phyloP scores from a whole-genome alignment of 2,329 filamentous ascomycete genomes.

The Simplicillium sp. region DNA sequence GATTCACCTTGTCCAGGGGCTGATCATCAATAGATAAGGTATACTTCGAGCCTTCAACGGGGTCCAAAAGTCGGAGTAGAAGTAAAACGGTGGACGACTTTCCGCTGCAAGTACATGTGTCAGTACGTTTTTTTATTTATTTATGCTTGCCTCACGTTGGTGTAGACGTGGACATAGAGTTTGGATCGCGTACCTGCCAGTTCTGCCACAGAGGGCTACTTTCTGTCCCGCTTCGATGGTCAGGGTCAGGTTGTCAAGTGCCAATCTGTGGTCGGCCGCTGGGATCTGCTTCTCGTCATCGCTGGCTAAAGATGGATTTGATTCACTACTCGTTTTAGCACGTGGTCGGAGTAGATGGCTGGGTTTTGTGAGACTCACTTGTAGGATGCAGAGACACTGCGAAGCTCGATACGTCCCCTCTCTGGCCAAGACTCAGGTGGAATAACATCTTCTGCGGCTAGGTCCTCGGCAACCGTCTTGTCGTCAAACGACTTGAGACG shows the following conservation, averaged over 20 bases:
- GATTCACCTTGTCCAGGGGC: constrained; percentile 25
- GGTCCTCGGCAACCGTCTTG: constrained; percentile 11
- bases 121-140: too few species aligned
- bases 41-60: constrained; percentile 15
- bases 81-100: constrained; percentile 33
- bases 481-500: constrained; percentile 17
- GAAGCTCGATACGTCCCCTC: constrained; percentile 18
- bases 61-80: constrained; percentile 31
- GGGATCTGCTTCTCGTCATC: background rate
- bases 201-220: constrained; percentile 26
- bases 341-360: background rate
- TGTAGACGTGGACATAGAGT: constrained; percentile 23
- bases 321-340: background rate
- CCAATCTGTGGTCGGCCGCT: constrained; percentile 10
- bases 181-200: constrained; percentile 1
- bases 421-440: constrained; percentile 19
- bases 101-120: constrained; percentile 17
- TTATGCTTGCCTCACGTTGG: too few species aligned
- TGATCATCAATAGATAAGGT: constrained; percentile 32
- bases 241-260: constrained; percentile 16
- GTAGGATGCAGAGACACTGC: constrained; percentile 23
- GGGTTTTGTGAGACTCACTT: constrained; percentile 5
- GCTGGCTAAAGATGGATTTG: background rate
- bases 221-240: constrained; percentile 20
- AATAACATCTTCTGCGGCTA: constrained; percentile 6